These are phyloP conservation scores for Ganoderma leucocontextum DNA, from an alignment of 1,284 basidiomycete genomes.

Conservation along the genomic window DNA sequence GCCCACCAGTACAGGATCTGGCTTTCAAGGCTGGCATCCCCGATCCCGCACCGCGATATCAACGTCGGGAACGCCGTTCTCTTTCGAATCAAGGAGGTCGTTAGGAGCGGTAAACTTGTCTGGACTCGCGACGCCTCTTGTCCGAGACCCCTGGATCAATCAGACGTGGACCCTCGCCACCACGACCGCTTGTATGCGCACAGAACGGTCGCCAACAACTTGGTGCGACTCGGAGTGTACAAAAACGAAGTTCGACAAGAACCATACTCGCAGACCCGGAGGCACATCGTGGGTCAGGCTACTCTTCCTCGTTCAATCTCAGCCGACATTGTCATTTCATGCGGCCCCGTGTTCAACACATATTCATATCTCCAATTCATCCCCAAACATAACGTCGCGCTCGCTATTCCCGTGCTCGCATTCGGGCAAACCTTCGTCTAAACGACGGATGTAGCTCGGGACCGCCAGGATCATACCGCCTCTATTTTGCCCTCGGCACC, in stretches of 20 bases:
- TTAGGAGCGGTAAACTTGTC: no score
- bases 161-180: no score
- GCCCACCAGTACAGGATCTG: no score
- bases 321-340: not conserved
- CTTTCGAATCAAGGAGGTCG: no score
- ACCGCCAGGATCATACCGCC: constrained; percentile 2
- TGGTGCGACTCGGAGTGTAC: no score
- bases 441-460: constrained; percentile 17
- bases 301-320: not conserved
- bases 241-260: not conserved
- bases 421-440: constrained; percentile 15
- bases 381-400: not conserved
- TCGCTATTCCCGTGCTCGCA: not conserved
- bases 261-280: not conserved
- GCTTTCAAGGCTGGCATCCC: no score
- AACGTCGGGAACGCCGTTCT: no score
- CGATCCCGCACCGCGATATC: no score
- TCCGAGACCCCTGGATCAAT: no score
- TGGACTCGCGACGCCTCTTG: no score
- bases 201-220: no score
- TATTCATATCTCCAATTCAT: not conserved
- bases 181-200: no score
- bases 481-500: constrained; percentile 11
- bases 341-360: not conserved
- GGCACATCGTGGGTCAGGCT: not conserved